A percentile compares a stretch with the other conserved stretches of the same genome.
These are phyloP conservation scores for Phlyctochytrium arcticum DNA, from an alignment of 192 early-diverging fungal species.

Conservation along the genomic window DNA sequence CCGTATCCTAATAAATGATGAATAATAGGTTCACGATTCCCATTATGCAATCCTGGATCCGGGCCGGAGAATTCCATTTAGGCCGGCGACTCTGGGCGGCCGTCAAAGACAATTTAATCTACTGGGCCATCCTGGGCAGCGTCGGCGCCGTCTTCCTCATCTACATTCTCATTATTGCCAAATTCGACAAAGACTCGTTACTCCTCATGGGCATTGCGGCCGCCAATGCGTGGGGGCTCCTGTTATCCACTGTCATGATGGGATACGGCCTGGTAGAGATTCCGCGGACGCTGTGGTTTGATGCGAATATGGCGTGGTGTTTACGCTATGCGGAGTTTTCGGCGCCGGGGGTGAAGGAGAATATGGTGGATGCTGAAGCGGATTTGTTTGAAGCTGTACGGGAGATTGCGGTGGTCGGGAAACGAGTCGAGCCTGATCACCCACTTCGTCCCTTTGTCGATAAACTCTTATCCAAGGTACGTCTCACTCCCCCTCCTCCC, in stretches of 20 bases:
- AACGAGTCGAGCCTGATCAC: constrained; percentile 33
- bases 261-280: constrained; percentile 90
- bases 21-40: constrained; percentile 65
- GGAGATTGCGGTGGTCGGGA: constrained; percentile 44
- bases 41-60: constrained; percentile 77
- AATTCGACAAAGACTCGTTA: constrained; percentile 46
- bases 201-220: constrained; percentile 83
- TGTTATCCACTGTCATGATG: constrained; percentile 84
- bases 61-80: constrained; percentile 79
- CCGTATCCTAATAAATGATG: no score
- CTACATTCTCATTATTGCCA: constrained; percentile 58
- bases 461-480: constrained; percentile 50
- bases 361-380: constrained; percentile 73
- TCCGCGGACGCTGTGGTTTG: constrained; percentile 80
- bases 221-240: constrained; percentile 91
- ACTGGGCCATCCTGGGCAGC: constrained; percentile 68
- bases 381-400: constrained; percentile 67
- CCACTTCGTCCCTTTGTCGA: constrained; percentile 61
- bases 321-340: constrained; percentile 63
- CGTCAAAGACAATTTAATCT: constrained; percentile 75
- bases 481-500: background rate
- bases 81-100: constrained; percentile 65
- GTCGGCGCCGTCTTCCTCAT: constrained; percentile 67
- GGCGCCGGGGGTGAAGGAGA: constrained; percentile 73
- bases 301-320: constrained; percentile 55